Evolutionary conservation across 192 early-diverging fungal species (phyloP), one percentile per base, ranked within the genome.

Genomic region (Radiomyces spectabilis): DNA sequence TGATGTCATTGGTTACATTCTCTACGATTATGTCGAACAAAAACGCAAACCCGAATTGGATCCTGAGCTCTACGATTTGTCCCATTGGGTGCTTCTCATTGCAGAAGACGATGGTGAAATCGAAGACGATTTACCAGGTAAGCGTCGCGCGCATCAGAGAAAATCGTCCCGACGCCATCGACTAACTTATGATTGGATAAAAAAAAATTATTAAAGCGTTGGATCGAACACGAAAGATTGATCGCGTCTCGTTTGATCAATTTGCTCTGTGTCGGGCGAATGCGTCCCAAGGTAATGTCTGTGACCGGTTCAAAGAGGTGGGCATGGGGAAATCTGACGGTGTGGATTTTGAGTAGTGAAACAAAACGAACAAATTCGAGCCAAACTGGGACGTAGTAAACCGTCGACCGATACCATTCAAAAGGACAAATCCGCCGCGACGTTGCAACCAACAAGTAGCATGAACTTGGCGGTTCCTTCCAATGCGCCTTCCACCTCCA

Each of bases 61-160:
- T 3, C 67, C 65, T 4, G 73, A 84, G 6, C 56, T 77, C 24
- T 78, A 74, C 19, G 80, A 90, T 45, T 81, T 94, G 10, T 78
- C 75, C 2, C 65, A 79, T 60, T 99, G 96, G 96, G 83, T 83
- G 16, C 68, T 99, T 62, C 75, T 90, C 33, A 96, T 99, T 61
- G 92, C 87, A 0, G 94, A 96, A 57, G 92, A 93, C 53, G 96
- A 96, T 71, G 96, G 96, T 18, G 83, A 84, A 33, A 84, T 99
- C 31, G 96, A 99, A 59, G 93, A 96, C 30, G 93, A 99, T 67
- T 86, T 99, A 63, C 94, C 94, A 32, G 87, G 87, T 89, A 73
- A 24, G 38, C 9, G 34, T 34, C 22, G 53, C n/a, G n/a, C n/a
- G n/a, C n/a, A n/a, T n/a, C n/a, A n/a, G n/a, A n/a, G n/a, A n/a